phyloP scores from a whole-genome alignment of 768 basidiomycete genomes.

The Termitomyces eurrhizus region DNA sequence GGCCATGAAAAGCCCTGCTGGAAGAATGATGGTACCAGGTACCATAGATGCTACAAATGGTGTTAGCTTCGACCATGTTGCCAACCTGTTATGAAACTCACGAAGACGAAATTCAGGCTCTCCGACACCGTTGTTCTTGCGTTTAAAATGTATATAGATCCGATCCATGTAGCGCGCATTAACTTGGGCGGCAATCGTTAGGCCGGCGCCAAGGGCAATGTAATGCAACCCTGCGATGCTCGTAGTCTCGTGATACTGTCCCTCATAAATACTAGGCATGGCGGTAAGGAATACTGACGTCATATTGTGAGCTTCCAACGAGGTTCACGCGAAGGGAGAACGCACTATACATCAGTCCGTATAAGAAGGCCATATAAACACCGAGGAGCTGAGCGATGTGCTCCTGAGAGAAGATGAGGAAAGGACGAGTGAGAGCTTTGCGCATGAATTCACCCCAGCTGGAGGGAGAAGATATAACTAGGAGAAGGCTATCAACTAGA shows the following conservation, averaged over 20 bases:
- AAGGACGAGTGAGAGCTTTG: slow-evolving; percentile 62
- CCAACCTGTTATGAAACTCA: slow-evolving; percentile 22
- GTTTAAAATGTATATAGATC: slow-evolving; percentile 46
- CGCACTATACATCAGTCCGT: slow-evolving; percentile 57
- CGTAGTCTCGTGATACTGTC: slow-evolving; percentile 46
- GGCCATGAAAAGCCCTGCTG: slow-evolving; percentile 61
- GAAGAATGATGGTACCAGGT: slow-evolving; percentile 54
- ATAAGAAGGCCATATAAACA: slow-evolving; percentile 66
- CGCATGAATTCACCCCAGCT: slow-evolving; percentile 53
- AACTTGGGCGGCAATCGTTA: slow-evolving; percentile 45
- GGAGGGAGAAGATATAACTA: not conserved
- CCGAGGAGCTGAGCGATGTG: slow-evolving; percentile 67
- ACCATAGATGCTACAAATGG: slow-evolving; percentile 51
- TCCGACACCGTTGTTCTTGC: slow-evolving; percentile 44
- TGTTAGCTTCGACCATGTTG: not conserved
- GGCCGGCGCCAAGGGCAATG: slow-evolving; percentile 64
- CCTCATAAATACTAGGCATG: slow-evolving; percentile 54
- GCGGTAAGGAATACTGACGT: slow-evolving; percentile 61
- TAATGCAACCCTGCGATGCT: slow-evolving; percentile 70
- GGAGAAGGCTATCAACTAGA: not conserved
- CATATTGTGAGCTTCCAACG: not conserved
- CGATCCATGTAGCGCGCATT: slow-evolving; percentile 56
- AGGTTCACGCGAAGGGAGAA: not conserved
- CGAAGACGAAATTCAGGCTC: slow-evolving; percentile 49
- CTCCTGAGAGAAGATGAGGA: slow-evolving; percentile 55